Evolutionary conservation across 352 stramenopile genomes (phyloP).

Genomic region (Globisporangium paddicum): DNA sequence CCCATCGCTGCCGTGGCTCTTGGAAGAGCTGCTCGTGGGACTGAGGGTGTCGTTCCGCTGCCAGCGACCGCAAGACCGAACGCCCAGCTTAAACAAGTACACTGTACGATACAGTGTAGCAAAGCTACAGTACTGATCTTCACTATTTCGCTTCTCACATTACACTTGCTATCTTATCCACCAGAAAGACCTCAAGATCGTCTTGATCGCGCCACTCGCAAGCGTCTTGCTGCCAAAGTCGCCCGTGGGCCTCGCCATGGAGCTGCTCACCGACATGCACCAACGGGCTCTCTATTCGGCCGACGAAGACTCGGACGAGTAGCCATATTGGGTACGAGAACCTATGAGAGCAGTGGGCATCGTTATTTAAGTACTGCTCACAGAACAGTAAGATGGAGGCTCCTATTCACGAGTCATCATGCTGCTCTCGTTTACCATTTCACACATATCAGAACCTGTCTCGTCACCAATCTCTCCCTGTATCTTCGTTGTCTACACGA

Average conservation of each 20-base stretch:
- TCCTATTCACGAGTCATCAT: too few species aligned
- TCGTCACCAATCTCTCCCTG: too few species aligned
- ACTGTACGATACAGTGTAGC: slow-evolving; percentile 21
- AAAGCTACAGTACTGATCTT: too few species aligned
- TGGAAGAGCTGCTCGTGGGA: slow-evolving; percentile 49
- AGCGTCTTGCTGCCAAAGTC: slow-evolving; percentile 39
- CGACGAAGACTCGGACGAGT: background rate
- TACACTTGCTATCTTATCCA: background rate
- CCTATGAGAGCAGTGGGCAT: too few species aligned
- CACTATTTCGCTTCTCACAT: background rate
- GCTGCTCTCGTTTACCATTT: too few species aligned
- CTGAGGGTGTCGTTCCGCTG: slow-evolving; percentile 46
- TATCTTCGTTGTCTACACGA: too few species aligned
- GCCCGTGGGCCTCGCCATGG: slow-evolving; percentile 31
- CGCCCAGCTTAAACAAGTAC: slow-evolving; percentile 19
- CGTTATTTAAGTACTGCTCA: too few species aligned
- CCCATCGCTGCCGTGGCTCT: slow-evolving; percentile 29
- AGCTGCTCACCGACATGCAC: slow-evolving; percentile 22
- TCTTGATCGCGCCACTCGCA: slow-evolving; percentile 34
- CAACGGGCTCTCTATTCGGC: background rate
- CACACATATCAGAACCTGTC: too few species aligned
- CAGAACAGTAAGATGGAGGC: too few species aligned
- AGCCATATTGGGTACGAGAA: too few species aligned
- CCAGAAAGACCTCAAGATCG: slow-evolving; percentile 45
- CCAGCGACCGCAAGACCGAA: slow-evolving; percentile 24